Base-by-base conservation (phyloP, 2,329 filamentous ascomycete species). In the Epichloe baconii region DNA sequence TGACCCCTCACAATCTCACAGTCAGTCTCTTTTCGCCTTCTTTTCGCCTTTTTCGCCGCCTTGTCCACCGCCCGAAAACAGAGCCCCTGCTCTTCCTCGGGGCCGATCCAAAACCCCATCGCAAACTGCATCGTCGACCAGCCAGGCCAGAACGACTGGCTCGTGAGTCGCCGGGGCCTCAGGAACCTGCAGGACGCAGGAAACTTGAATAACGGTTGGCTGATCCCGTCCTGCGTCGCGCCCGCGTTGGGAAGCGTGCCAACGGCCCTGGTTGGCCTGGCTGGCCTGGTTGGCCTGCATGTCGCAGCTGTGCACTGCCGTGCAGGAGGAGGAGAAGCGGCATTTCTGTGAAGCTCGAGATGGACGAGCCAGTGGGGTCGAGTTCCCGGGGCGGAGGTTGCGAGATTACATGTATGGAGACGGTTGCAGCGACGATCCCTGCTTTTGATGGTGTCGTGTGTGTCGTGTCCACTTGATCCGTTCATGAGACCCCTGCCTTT, bases 231-330 rank as follows among this genome's bases (percentile, higher is more conserved):
- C 15, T 41, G 48, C 49, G 50, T 52, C 56, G 55, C 52, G 53
- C 53, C 50, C 56, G 56, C 57, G 55, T 55, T 49, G 44, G 48
- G 17, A 49, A 45, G 50, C 53, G 56, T 53, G 53, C 53, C 56
- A 45, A 36, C 23, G 21, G 34, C 46, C 19, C 46, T 52, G 52
- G 49, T 54, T 58, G 54, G 53, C 40, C 26, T 26, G 26, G 7
- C 19, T 58, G 54, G 53, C 40, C 26, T 26, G 26, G 7, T 26
- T 26, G 26, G 7, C 26, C 26, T 31, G 26, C 37, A 21, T 23
- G 44, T 31, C 21, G 49, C 49, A 44, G 44, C 41, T 34, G 31
- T 10, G 19, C 46, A 37, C 42, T n/a, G 51, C 51, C 42, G 51
- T 47, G 43, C 51, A 47, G 36, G 36, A 26, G 36, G 41, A 23